A percentile compares a stretch with the other conserved stretches of the same genome.
These are phyloP conservation scores for Psidium guajava DNA, from an alignment of 345 rosid species.

Conservation along the genomic window DNA sequence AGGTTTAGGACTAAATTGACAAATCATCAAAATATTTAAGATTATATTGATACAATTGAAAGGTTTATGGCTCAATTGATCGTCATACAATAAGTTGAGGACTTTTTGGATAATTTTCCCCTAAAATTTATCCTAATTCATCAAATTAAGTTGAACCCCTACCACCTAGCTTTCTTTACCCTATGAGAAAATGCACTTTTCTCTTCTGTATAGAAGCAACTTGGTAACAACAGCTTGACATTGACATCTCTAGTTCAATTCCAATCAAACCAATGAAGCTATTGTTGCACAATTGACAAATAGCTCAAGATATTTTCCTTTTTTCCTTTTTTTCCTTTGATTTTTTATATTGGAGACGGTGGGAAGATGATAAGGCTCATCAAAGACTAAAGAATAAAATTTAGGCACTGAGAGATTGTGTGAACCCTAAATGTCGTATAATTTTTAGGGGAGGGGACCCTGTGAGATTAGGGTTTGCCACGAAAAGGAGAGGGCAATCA, in stretches of 20 bases:
- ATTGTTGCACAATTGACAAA: neutral
- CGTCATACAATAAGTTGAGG: no score
- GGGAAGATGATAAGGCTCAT: constrained; percentile 34
- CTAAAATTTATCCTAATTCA: neutral
- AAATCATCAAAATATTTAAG: no score
- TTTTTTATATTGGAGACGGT: constrained; percentile 13
- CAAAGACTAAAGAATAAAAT: constrained; percentile 3
- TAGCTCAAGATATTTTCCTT: neutral
- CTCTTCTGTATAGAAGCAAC: neutral
- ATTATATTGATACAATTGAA: no score
- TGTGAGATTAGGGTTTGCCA: constrained; percentile 20
- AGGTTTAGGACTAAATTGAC: no score
- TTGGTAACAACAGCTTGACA: neutral
- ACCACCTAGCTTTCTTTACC: neutral
- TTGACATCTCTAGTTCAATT: neutral
- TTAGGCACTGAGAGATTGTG: neutral
- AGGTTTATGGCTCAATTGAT: no score
- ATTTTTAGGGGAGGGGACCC: constrained; percentile 19
- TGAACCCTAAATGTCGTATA: constrained; percentile 5
- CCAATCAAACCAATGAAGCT: neutral
- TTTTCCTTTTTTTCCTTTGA: neutral
- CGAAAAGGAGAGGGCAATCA: constrained; percentile 44
- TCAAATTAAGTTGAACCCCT: neutral
- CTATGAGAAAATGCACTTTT: neutral
- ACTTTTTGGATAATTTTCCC: no score